These are phyloP conservation scores for Leccinum olivaceopallidum DNA, from an alignment of 768 basidiomycete species.

Conservation along the genomic window DNA sequence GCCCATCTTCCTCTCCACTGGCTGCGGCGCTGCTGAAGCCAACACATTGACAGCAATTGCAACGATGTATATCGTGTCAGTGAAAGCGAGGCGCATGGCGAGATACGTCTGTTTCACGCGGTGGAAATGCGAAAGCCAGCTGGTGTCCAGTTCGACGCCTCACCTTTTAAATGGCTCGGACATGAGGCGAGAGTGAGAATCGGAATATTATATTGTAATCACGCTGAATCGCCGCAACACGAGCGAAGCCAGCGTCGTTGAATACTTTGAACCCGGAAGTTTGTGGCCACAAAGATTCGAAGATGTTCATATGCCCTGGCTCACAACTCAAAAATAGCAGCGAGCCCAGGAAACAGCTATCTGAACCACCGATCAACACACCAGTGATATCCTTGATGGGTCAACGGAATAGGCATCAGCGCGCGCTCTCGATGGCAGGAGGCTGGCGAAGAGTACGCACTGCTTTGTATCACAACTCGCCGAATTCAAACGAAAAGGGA, in stretches of 20 bases:
- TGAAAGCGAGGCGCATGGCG: neutral
- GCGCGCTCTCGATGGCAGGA: no score
- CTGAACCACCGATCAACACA: neutral
- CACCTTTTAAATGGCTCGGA: neutral
- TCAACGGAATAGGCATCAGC: no score
- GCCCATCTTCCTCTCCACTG: neutral
- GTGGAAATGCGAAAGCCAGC: neutral
- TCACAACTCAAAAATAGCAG: neutral
- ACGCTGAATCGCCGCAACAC: neutral
- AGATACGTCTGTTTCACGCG: neutral
- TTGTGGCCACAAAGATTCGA: neutral
- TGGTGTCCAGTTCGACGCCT: neutral
- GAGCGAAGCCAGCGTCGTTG: neutral
- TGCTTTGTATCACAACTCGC: neutral
- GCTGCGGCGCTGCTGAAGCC: slow-evolving; percentile 9
- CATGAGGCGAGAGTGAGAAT: neutral
- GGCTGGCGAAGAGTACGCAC: no score
- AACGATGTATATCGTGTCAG: neutral
- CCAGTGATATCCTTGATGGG: neutral
- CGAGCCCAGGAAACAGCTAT: neutral
- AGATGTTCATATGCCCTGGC: neutral
- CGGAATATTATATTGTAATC: neutral
- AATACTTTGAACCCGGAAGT: neutral
- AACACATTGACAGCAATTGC: slow-evolving; percentile 3
- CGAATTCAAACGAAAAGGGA: neutral